Conservation (phyloP, 2,329 filamentous ascomycete species). For the Orbilia quercus region DNA sequence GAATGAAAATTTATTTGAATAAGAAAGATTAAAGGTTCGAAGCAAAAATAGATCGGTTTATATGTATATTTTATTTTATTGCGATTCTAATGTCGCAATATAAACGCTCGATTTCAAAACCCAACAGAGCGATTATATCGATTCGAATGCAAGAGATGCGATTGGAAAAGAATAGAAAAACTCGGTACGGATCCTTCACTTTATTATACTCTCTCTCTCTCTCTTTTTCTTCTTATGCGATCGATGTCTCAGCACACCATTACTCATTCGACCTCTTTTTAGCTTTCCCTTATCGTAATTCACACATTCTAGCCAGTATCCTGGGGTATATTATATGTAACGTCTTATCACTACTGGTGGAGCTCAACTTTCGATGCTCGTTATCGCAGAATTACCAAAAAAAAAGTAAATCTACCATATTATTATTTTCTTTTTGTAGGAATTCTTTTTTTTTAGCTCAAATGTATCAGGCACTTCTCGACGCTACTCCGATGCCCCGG, state of each 20-base stretch:
- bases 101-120: constrained; percentile 3
- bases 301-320: too few relatives aligned
- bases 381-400: constrained; percentile 13
- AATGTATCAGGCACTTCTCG: not conserved
- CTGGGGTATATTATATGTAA: too few relatives aligned
- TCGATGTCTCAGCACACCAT: too few relatives aligned
- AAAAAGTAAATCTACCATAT: constrained; percentile 13
- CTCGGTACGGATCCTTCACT: constrained; percentile 26
- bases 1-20: too few relatives aligned
- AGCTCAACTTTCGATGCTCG: not conserved
- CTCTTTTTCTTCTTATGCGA: not conserved
- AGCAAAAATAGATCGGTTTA: not conserved
- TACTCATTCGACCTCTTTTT: too few relatives aligned
- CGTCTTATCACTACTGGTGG: not conserved
- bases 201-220: not conserved
- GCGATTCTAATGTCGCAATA: not conserved
- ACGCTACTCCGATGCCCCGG: constrained; percentile 38
- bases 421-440: not conserved
- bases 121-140: too few relatives aligned
- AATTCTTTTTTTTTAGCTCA: not conserved
- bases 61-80: not conserved
- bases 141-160: too few relatives aligned
- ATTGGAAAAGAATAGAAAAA: not conserved
- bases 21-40: not conserved
- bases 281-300: too few relatives aligned